phyloP scores from a whole-genome alignment of 176 grass and related monocot genomes.

The Avena atlantica region DNA sequence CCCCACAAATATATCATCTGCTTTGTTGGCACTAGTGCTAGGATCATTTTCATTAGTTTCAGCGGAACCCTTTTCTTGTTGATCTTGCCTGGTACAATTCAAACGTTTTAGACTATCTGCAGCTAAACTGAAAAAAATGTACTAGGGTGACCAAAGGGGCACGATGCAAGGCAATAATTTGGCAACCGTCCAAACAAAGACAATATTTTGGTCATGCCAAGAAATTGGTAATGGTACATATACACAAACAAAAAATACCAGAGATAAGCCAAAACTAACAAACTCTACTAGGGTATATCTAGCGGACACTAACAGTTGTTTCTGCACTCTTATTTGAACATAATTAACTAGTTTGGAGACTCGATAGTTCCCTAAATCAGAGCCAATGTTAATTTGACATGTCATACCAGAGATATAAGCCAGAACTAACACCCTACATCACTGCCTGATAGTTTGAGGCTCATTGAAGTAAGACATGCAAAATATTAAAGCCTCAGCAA shows the following conservation, averaged over 20 bases:
- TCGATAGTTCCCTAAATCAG: neutral
- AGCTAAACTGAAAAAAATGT: conserved; percentile 32
- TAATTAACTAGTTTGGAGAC: neutral
- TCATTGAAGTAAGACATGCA: neutral
- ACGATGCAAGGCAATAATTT: neutral
- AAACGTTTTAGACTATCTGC: conserved; percentile 36
- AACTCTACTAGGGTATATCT: too few species aligned
- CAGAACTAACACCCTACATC: neutral
- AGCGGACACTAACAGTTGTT: neutral
- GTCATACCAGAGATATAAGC: neutral
- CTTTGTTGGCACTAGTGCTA: conserved; percentile 51
- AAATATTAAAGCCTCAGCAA: neutral
- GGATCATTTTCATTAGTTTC: conserved; percentile 56
- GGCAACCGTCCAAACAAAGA: neutral
- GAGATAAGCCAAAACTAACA: too few species aligned
- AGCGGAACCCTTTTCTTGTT: conserved; percentile 66
- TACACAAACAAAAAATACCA: too few species aligned
- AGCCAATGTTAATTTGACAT: neutral
- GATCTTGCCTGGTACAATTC: conserved; percentile 64
- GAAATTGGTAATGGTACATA: too few species aligned
- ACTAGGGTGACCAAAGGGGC: neutral
- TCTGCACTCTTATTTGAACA: neutral
- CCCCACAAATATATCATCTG: conserved; percentile 74
- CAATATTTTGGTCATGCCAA: neutral
- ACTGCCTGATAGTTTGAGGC: conserved; percentile 22